Conservation (phyloP, 345 rosid genomes). For the Diplotaxis tenuifolia region DNA sequence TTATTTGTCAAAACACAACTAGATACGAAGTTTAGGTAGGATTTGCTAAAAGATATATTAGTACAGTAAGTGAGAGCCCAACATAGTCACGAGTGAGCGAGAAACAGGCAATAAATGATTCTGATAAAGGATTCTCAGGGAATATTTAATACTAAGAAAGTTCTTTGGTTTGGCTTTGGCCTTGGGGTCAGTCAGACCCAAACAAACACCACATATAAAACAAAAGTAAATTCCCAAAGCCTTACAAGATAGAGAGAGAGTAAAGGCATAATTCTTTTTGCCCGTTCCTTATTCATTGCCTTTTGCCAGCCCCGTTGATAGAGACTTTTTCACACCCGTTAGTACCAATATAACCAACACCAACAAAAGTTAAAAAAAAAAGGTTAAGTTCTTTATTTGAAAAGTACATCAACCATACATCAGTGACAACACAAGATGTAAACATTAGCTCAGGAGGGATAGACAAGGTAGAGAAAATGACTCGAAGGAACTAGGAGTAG, state of each 20-base stretch:
- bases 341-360: not conserved
- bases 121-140: not conserved
- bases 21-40: not conserved
- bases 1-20: not conserved
- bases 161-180: constrained; percentile 28
- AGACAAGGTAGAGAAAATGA: constrained; percentile 79
- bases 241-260: constrained; percentile 30
- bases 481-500: constrained; percentile 41
- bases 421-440: not conserved
- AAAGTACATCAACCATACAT: constrained; percentile 8
- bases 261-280: constrained; percentile 40
- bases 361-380: not conserved
- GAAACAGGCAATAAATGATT: not conserved
- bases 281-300: constrained; percentile 36
- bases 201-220: constrained; percentile 40
- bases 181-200: constrained; percentile 36
- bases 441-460: constrained; percentile 92
- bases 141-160: not conserved
- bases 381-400: not conserved
- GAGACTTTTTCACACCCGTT: constrained; percentile 12
- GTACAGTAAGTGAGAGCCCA: not conserved
- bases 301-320: constrained; percentile 27
- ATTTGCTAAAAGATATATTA: not conserved
- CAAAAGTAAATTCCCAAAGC: constrained; percentile 35
- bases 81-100: not conserved